These are phyloP conservation scores for Chrysoporthe austroafricana DNA, from an alignment of 2,329 filamentous ascomycete species.

Conservation along the genomic window DNA sequence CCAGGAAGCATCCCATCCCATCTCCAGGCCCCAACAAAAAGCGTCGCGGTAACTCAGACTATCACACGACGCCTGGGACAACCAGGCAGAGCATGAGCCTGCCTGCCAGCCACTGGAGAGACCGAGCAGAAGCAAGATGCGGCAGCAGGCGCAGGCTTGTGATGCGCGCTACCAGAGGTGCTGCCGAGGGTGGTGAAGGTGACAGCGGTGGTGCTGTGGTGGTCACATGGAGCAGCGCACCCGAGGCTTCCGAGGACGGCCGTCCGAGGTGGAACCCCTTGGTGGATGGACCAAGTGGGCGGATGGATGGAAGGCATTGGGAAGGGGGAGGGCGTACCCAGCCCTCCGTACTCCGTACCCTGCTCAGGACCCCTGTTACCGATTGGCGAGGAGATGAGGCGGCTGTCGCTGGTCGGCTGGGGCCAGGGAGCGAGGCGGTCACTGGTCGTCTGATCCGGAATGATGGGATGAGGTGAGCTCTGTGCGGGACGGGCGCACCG, in stretches of 20 bases:
- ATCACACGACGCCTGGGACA: neutral
- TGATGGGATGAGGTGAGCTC: neutral
- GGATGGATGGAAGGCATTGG: neutral
- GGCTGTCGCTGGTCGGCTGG: constrained; percentile 4
- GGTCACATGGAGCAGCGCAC: neutral
- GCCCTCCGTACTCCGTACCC: neutral
- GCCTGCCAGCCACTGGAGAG: neutral
- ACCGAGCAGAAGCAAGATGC: constrained; percentile 3
- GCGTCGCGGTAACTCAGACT: neutral
- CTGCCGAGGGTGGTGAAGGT: neutral
- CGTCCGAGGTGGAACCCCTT: neutral
- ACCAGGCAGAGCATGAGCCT: neutral
- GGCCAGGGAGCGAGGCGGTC: constrained; percentile 6
- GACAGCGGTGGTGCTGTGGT: neutral
- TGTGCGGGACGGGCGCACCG: too few species aligned
- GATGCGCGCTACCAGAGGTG: neutral
- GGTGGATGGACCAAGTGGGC: neutral
- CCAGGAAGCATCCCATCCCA: neutral
- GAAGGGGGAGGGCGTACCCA: neutral
- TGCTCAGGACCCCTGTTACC: neutral
- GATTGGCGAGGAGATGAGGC: constrained; percentile 20
- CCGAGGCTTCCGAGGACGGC: neutral
- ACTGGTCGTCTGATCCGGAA: neutral
- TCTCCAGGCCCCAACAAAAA: neutral
- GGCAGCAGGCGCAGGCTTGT: neutral